Evolutionary conservation across 2,329 filamentous ascomycete genomes (phyloP).

Genomic region (Fusarium foetens): DNA sequence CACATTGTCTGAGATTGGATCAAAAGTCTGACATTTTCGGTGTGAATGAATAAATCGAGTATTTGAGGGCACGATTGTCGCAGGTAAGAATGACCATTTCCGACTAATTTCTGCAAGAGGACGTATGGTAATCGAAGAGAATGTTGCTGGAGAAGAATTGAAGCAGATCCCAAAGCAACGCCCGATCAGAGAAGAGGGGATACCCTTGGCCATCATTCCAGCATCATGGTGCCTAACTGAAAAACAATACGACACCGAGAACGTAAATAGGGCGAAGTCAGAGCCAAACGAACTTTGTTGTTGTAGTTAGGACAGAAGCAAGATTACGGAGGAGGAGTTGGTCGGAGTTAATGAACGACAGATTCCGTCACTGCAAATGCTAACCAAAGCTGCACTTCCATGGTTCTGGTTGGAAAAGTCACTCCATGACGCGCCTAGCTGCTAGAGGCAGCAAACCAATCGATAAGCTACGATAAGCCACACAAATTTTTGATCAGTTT

Average conservation of each 20-base stretch:
- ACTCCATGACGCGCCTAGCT: slow-evolving; percentile 53
- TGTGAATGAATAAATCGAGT: slow-evolving; percentile 17
- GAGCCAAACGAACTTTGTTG: background rate
- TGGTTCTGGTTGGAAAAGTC: slow-evolving; percentile 44
- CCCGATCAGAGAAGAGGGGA: slow-evolving; percentile 51
- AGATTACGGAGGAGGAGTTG: slow-evolving; percentile 17
- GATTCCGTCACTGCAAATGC: slow-evolving; percentile 32
- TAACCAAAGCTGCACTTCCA: slow-evolving; percentile 29
- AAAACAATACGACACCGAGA: slow-evolving; percentile 37
- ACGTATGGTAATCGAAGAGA: slow-evolving; percentile 33
- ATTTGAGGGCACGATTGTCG: slow-evolving; percentile 8
- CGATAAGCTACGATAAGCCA: slow-evolving; percentile 55
- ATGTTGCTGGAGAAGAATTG: slow-evolving; percentile 40
- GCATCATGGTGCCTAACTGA: slow-evolving; percentile 51
- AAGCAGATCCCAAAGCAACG: slow-evolving; percentile 48
- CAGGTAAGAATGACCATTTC: slow-evolving; percentile 20
- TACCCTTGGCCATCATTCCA: slow-evolving; percentile 55
- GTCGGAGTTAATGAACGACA: slow-evolving; percentile 31
- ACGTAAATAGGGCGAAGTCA: slow-evolving; percentile 15
- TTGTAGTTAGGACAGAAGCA: slow-evolving; percentile 7
- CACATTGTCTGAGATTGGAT: slow-evolving; percentile 7
- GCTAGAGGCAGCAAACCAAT: slow-evolving; percentile 45
- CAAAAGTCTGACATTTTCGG: slow-evolving; percentile 5
- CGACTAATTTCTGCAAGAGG: slow-evolving; percentile 18
- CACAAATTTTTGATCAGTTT: slow-evolving; percentile 52